Evolutionary conservation across 148 eudicot species (phyloP).

Genomic region (Cornus suecica): DNA sequence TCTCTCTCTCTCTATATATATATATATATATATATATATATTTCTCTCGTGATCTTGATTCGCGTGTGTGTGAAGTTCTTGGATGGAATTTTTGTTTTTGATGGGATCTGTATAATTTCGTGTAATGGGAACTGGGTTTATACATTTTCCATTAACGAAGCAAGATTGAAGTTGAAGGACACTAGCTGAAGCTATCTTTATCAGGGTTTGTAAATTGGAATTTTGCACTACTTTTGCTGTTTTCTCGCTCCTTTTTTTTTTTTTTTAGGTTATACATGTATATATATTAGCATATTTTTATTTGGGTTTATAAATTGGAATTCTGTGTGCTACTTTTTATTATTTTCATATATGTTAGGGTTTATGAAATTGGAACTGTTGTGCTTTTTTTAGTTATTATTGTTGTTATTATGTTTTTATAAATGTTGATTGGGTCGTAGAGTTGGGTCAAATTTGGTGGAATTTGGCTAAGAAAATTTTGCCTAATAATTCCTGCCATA

Average conservation of each 20-base stretch:
- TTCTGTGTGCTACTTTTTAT: too few species aligned
- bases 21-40: too few species aligned
- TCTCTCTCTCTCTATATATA: too few species aligned
- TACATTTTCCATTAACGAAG: neutral
- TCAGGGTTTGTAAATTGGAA: constrained; percentile 6
- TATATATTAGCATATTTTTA: too few species aligned
- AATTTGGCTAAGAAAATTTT: neutral
- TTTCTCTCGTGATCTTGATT: neutral
- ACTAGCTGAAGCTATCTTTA: neutral
- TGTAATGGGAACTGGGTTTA: neutral
- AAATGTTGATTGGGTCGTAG: neutral
- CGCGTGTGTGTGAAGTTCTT: neutral
- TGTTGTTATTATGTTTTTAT: too few species aligned
- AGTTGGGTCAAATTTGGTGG: neutral
- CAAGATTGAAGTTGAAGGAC: neutral
- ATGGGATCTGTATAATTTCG: neutral
- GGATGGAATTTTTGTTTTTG: neutral
- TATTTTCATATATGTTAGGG: too few species aligned
- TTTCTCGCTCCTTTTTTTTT: too few species aligned
- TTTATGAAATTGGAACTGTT: too few species aligned
- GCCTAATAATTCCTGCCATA: too few species aligned
- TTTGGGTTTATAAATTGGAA: too few species aligned
- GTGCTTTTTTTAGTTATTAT: too few species aligned
- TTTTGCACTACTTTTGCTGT: neutral
- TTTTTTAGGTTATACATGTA: too few species aligned